Conservation (phyloP, 768 basidiomycete species). For the Tylopilus vinaceipallidus region DNA sequence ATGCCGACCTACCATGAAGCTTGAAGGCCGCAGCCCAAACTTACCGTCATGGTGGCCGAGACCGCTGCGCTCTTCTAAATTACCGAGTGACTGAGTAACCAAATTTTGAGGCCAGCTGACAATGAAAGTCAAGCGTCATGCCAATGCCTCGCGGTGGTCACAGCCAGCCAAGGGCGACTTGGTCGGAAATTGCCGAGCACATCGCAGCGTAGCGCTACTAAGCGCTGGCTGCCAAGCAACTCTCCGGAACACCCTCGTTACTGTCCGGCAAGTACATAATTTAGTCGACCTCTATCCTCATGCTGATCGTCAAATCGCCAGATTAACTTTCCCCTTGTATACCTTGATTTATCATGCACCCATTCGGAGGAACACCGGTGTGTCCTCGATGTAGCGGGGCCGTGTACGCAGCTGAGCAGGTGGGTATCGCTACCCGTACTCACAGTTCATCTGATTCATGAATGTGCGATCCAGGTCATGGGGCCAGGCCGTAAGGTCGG, state of each 20-base stretch:
- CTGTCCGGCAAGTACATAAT: conserved; percentile 13
- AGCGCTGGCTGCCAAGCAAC: too few relatives aligned
- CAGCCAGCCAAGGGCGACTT: neutral
- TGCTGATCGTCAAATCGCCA: conserved; percentile 2
- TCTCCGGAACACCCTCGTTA: too few relatives aligned
- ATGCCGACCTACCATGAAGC: too few relatives aligned
- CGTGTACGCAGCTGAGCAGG: conserved; percentile 91
- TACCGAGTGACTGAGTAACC: neutral
- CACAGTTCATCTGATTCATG: conserved; percentile 2
- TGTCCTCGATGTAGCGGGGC: conserved; percentile 75
- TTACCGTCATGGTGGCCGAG: neutral
- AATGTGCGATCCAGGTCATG: conserved; percentile 52
- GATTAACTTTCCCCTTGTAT: neutral
- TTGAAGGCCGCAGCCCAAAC: too few relatives aligned
- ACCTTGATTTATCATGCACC: conserved; percentile 49
- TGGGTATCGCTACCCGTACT: conserved; percentile 26
- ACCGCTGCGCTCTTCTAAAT: neutral
- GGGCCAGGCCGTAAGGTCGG: conserved; percentile 87
- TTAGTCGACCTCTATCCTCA: neutral
- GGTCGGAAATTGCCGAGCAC: conserved; percentile 19
- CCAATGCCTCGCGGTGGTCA: too few relatives aligned
- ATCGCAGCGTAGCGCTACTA: neutral
- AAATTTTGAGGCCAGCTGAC: neutral
- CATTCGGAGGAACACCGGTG: conserved; percentile 65
- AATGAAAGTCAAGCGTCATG: too few relatives aligned